These are phyloP conservation scores for Flagelloscypha sp. DNA, from an alignment of 768 basidiomycete species.

Conservation along the genomic window DNA sequence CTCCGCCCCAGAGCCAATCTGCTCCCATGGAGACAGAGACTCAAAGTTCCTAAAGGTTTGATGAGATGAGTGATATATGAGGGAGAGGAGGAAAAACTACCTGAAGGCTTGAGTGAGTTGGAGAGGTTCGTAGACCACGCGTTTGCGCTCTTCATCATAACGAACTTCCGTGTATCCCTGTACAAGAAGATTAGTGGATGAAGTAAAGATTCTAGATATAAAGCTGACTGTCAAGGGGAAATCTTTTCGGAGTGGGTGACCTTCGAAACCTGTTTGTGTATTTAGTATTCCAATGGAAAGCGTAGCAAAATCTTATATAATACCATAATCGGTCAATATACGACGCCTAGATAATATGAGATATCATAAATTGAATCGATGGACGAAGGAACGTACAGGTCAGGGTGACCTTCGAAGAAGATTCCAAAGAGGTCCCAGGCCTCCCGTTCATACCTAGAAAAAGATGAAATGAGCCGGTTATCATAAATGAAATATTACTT, in stretches of 20 bases:
- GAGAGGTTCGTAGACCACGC: constrained; percentile 94
- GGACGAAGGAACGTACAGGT: constrained; percentile 56
- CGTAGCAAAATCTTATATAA: too few species aligned
- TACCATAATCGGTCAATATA: constrained; percentile 96
- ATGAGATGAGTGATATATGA: constrained; percentile 2
- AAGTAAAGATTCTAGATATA: neutral
- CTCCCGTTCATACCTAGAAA: constrained; percentile 85
- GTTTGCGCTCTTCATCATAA: constrained; percentile 96
- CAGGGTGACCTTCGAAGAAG: constrained; percentile 94
- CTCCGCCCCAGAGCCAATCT: constrained; percentile 63
- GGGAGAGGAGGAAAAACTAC: constrained; percentile 30
- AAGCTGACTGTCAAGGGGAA: constrained; percentile 86
- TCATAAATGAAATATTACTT: constrained; percentile 16
- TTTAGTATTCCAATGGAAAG: too few species aligned
- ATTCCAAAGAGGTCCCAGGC: constrained; percentile 98
- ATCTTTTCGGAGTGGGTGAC: constrained; percentile 95
- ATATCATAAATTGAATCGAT: neutral
- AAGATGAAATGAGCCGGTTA: neutral
- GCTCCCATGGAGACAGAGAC: constrained; percentile 91
- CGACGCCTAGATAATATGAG: constrained; percentile 57
- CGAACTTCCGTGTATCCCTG: constrained; percentile 98
- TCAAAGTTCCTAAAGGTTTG: constrained; percentile 73
- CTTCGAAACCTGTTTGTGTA: constrained; percentile 70
- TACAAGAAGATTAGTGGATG: constrained; percentile 3
- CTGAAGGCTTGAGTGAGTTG: constrained; percentile 98